Evolutionary conservation across 768 basidiomycete species (phyloP).

Genomic region (Paxillus involutus): DNA sequence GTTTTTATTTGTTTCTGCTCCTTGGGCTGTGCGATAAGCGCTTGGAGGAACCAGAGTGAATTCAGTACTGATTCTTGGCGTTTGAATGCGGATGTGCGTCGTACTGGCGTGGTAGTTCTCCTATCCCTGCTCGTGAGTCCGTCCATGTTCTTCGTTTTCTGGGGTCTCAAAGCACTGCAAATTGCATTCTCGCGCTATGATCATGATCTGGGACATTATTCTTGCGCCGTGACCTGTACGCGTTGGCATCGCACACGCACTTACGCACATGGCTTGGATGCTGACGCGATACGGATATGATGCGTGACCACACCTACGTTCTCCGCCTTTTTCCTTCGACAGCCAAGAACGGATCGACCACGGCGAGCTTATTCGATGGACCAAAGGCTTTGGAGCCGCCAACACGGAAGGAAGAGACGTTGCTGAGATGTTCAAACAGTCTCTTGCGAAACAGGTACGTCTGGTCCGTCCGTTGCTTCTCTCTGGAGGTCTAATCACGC

Average conservation of each 20-base stretch:
- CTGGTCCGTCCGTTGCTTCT: slow-evolving; percentile 1
- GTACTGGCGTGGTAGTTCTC: slow-evolving; percentile 65
- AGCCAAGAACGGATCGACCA: slow-evolving; percentile 96
- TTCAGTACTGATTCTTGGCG: background rate
- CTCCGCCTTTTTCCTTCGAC: slow-evolving; percentile 1
- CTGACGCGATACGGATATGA: too few relatives aligned
- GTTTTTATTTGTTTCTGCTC: background rate
- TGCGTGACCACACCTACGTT: too few relatives aligned
- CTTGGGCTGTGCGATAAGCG: background rate
- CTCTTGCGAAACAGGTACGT: slow-evolving; percentile 75
- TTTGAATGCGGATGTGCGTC: slow-evolving; percentile 1
- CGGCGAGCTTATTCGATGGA: slow-evolving; percentile 94
- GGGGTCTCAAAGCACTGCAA: background rate
- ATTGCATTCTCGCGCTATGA: background rate
- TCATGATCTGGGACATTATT: background rate
- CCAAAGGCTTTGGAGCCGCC: slow-evolving; percentile 94
- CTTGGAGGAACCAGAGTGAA: background rate
- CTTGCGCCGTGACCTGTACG: background rate
- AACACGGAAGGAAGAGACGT: slow-evolving; percentile 94
- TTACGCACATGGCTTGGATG: too few relatives aligned
- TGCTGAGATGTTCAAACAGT: slow-evolving; percentile 87
- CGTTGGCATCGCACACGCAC: background rate
- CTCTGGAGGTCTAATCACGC: background rate
- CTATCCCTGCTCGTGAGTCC: slow-evolving; percentile 86
- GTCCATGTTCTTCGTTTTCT: background rate